Evolutionary conservation across 2,329 filamentous ascomycete genomes (phyloP).

Genomic region (Huntiella bhutanensis): DNA sequence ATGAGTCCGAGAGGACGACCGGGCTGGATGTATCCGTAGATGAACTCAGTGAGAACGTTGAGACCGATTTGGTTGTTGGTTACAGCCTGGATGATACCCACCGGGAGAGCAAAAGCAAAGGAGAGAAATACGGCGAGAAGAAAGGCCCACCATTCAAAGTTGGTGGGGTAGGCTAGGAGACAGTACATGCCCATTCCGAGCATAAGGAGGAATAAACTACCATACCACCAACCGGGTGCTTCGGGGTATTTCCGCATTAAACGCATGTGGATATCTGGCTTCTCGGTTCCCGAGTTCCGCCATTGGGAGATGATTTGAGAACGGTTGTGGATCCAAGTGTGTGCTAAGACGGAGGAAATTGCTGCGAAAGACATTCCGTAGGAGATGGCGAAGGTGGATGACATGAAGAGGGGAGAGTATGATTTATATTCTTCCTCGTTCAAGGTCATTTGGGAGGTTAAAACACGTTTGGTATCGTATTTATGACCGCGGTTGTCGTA

Average conservation of each 20-base stretch:
- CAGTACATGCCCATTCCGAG: conserved; percentile 34
- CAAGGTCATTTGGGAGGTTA: conserved; percentile 42
- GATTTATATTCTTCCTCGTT: conserved; percentile 43
- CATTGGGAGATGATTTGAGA: conserved; percentile 46
- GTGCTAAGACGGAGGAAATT: conserved; percentile 48
- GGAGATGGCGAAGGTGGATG: conserved; percentile 47
- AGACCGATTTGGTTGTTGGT: conserved; percentile 54
- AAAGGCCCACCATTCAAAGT: conserved; percentile 55
- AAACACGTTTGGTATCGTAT: conserved; percentile 47
- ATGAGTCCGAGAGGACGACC: conserved; percentile 54
- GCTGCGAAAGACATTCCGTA: conserved; percentile 58
- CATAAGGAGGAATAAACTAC: conserved; percentile 35
- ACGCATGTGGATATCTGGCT: conserved; percentile 45
- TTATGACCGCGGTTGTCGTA: conserved; percentile 49
- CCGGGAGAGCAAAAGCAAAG: conserved; percentile 43
- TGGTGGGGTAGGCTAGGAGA: conserved; percentile 42
- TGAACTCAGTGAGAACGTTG: conserved; percentile 57
- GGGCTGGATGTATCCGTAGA: conserved; percentile 58
- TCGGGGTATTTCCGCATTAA: conserved; percentile 44
- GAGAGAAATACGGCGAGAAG: conserved; percentile 46
- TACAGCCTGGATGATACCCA: conserved; percentile 50
- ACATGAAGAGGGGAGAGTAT: conserved; percentile 49
- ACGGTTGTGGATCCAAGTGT: conserved; percentile 48
- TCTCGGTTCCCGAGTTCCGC: conserved; percentile 36
- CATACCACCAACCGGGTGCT: conserved; percentile 46